Evolutionary conservation across 805 yeast species (phyloP).

Genomic region (Lipomyces chichibuensis): DNA sequence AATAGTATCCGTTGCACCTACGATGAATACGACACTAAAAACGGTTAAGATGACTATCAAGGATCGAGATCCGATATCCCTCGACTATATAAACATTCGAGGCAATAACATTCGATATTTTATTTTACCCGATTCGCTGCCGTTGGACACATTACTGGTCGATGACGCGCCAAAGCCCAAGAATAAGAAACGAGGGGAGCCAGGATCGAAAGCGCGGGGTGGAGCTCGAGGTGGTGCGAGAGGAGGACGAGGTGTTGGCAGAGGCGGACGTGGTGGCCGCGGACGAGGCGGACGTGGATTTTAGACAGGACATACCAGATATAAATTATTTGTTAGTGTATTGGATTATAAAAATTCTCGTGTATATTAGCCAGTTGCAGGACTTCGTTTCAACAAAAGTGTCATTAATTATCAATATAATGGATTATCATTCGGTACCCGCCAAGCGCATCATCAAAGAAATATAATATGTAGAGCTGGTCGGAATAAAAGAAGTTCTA

Average conservation of each 20-base stretch:
- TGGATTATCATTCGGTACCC: neutral
- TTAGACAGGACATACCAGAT: constrained; percentile 7
- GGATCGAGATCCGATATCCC: constrained; percentile 65
- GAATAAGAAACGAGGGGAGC: constrained; percentile 37
- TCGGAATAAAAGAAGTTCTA: neutral
- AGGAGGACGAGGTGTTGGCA: constrained; percentile 38
- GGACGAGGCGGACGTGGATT: constrained; percentile 40
- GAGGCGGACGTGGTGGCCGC: constrained; percentile 40
- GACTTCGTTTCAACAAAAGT: neutral
- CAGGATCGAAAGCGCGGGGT: constrained; percentile 35
- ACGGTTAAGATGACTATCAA: constrained; percentile 78
- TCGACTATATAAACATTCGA: constrained; percentile 81
- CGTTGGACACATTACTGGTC: constrained; percentile 55
- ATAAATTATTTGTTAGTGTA: neutral
- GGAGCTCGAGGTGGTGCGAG: constrained; percentile 39
- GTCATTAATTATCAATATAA: constrained; percentile 11
- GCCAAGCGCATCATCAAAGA: neutral
- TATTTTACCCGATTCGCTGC: constrained; percentile 81
- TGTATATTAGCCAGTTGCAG: neutral
- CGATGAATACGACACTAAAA: constrained; percentile 83
- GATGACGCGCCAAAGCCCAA: constrained; percentile 51
- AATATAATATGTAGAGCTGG: neutral
- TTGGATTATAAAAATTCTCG: neutral
- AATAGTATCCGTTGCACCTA: constrained; percentile 79
- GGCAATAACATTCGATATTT: constrained; percentile 88